These are phyloP conservation scores for Cymodocea nodosa DNA, from an alignment of 116 monocot genomes.

Conservation along the genomic window DNA sequence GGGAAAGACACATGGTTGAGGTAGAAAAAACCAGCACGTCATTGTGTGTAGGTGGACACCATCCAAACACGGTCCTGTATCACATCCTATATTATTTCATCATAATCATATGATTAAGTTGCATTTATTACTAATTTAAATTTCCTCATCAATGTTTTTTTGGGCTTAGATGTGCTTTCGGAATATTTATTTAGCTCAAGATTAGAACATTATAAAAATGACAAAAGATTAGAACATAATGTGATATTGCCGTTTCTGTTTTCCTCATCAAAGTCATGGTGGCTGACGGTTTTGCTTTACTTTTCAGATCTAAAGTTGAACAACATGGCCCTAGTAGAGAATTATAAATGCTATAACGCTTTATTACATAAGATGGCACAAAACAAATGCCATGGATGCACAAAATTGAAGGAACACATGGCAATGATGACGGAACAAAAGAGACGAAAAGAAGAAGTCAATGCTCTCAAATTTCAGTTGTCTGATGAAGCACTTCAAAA, in stretches of 20 bases:
- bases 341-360: constrained; percentile 39
- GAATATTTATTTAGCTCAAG: background rate
- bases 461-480: constrained; percentile 68
- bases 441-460: constrained; percentile 70
- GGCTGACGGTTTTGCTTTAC: background rate
- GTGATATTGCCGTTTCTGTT: background rate
- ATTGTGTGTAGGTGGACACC: too few species aligned
- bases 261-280: background rate
- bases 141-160: too few species aligned
- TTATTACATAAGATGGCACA: constrained; percentile 63
- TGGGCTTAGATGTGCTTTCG: too few species aligned
- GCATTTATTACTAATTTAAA: too few species aligned
- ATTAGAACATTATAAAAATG: background rate
- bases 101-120: too few species aligned
- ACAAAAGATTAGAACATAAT: background rate
- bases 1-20: too few species aligned
- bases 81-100: too few species aligned
- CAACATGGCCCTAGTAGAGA: constrained; percentile 48
- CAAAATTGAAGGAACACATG: constrained; percentile 75
- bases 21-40: too few species aligned
- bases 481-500: constrained; percentile 95
- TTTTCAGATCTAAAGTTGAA: constrained; percentile 85
- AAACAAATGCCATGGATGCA: constrained; percentile 92
- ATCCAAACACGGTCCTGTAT: too few species aligned
- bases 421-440: constrained; percentile 47